Evolutionary conservation across 768 basidiomycete genomes (phyloP).

Genomic region (Rhodotorula toruloides): DNA sequence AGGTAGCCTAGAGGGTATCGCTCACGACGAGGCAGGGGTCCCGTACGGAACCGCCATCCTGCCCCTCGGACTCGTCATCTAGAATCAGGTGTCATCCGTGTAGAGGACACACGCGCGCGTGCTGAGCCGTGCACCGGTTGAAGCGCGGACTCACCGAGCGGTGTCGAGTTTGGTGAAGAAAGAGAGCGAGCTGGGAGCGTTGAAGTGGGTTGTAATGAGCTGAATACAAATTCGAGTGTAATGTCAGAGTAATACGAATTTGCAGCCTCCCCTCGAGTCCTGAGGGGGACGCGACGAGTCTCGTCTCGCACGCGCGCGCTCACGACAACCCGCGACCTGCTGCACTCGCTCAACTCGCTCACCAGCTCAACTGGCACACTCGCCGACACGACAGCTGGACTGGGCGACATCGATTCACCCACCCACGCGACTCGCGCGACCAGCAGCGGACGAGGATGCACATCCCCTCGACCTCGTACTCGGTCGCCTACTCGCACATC

Average conservation of each 20-base stretch:
- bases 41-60: conserved; percentile 26
- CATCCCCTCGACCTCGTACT: conserved; percentile 49
- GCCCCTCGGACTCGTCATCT: conserved; percentile 30
- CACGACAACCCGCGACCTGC: too few species aligned
- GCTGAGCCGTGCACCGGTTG: too few species aligned
- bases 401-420: not conserved
- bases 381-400: not conserved
- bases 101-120: too few species aligned
- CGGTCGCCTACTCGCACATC: conserved; percentile 66
- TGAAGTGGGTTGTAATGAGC: too few species aligned
- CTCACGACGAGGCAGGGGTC: conserved; percentile 8
- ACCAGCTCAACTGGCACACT: too few species aligned
- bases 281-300: not conserved
- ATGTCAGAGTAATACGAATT: too few species aligned
- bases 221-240: too few species aligned
- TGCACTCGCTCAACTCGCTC: too few species aligned
- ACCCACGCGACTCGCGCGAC: not conserved
- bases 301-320: not conserved
- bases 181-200: too few species aligned
- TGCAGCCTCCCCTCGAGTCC: not conserved
- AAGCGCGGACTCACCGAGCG: too few species aligned
- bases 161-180: too few species aligned
- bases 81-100: conserved; percentile 11
- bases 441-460: not conserved
- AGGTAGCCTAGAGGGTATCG: conserved; percentile 36